Evolutionary conservation across 2,329 filamentous ascomycete species (phyloP), one percentile per base, ranked within the genome.

Genomic region (Pseudogymnoascus sp.): DNA sequence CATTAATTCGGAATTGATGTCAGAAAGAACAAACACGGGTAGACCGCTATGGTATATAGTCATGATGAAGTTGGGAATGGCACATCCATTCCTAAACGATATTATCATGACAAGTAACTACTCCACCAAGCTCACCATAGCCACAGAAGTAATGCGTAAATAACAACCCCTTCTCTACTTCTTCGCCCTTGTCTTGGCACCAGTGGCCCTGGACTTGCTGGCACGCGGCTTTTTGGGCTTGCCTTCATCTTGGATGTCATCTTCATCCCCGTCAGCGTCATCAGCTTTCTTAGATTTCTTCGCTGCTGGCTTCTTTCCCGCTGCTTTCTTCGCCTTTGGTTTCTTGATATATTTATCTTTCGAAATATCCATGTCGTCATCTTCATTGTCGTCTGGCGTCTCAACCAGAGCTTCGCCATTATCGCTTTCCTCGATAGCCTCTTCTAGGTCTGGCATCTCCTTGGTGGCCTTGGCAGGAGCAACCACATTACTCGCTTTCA

Each of bases 271-370:
- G n/a, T 60, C 45, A 42, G 23, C 28, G 7, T 52, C 68, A 62
- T 69, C 67, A 12, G 22, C 11, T 22, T 35, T 42, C 16, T 64
- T 66, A 62, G 68, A 68, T 63, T 77, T 78, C 67, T 76, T 75
- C 39, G 71, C 68, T 1, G 79, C 78, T 72, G 84, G 83, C 71
- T 84, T 85, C 4, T 75, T 72, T 59, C 67, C 77, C 30, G 78
- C 71, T 12, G 76, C 74, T 63, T 79, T 81, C 74, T 87, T 91
- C 66, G 84, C 85, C 80, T 96, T 97, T 11, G 93, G 91, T 72
- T 89, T 83, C 75, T 94, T 96, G 73, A 97, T 92, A 71, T 96
- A 97, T 75, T 97, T 97, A 76, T 99, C 94, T 72, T 93, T 96
- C 71, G 89, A 91, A 60, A 97, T 74, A 72, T 96, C 91, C n/a